Evolutionary conservation across 129 eudicot species (phyloP).

Genomic region (Solidago caesia): DNA sequence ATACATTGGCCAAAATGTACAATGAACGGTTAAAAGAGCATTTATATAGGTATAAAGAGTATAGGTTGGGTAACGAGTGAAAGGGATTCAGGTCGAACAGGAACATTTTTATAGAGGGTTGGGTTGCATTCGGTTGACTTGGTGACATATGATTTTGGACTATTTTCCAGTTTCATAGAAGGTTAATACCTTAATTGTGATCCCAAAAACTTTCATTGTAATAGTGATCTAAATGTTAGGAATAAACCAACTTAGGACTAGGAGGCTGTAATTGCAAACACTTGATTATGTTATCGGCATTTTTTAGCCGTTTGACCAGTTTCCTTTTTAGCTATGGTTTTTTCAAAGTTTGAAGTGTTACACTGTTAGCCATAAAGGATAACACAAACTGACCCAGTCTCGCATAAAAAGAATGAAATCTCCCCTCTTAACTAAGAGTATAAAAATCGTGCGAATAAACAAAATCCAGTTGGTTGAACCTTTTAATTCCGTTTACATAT

Average conservation of each 20-base stretch:
- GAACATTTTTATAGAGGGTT: not conserved
- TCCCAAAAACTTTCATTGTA: not conserved
- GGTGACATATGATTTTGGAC: not conserved
- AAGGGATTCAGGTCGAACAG: not conserved
- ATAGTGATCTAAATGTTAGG: too few relatives aligned
- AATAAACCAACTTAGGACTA: too few relatives aligned
- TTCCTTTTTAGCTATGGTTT: not conserved
- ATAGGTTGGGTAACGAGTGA: not conserved
- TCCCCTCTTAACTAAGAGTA: not conserved
- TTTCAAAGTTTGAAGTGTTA: too few relatives aligned
- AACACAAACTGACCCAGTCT: not conserved
- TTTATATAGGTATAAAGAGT: not conserved
- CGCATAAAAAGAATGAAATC: not conserved
- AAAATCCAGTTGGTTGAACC: not conserved
- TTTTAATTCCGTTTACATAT: not conserved
- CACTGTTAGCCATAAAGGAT: too few relatives aligned
- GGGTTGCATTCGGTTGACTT: not conserved
- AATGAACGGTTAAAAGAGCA: not conserved
- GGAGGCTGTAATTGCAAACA: not conserved
- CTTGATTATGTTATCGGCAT: not conserved
- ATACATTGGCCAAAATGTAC: not conserved
- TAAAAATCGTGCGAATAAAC: not conserved
- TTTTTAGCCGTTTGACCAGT: not conserved
- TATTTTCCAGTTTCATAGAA: not conserved
- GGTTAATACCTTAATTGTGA: not conserved